A percentile compares a stretch with the other conserved stretches of the same genome.
phyloP scores from a whole-genome alignment of 1,139 yeast genomes.

The Candida glucosophila region DNA sequence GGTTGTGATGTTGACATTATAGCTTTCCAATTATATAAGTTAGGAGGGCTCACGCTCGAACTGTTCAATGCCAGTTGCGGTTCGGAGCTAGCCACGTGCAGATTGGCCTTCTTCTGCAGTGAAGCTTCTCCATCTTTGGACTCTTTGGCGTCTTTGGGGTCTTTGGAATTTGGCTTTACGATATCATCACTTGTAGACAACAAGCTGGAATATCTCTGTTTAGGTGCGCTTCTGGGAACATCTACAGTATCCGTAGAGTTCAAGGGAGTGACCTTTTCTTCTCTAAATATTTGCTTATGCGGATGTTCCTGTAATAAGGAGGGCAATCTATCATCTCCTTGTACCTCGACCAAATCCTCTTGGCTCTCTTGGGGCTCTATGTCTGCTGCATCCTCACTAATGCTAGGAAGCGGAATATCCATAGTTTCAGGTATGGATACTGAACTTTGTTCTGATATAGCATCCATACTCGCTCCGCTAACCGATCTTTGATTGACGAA shows the following conservation, averaged over 20 bases:
- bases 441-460: slow-evolving; percentile 19
- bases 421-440: slow-evolving; percentile 36
- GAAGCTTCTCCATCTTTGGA: slow-evolving; percentile 1
- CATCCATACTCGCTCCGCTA: slow-evolving; percentile 13
- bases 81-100: too few species aligned
- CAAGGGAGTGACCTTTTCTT: slow-evolving; percentile 23
- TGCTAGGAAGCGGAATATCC: slow-evolving; percentile 32
- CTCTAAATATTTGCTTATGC: slow-evolving; percentile 16
- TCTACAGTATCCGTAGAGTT: slow-evolving; percentile 9
- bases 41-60: slow-evolving; percentile 16
- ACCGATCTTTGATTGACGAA: slow-evolving; percentile 25
- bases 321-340: too few species aligned
- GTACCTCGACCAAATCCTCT: too few species aligned
- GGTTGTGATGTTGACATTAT: slow-evolving; percentile 38
- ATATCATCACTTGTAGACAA: slow-evolving; percentile 1
- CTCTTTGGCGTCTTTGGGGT: not conserved
- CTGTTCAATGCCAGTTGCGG: too few species aligned
- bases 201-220: slow-evolving; percentile 9
- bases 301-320: slow-evolving; percentile 20
- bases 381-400: slow-evolving; percentile 30
- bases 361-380: too few species aligned
- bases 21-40: slow-evolving; percentile 36
- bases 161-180: not conserved
- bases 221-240: slow-evolving; percentile 1
- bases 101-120: not conserved